Base-by-base conservation (phyloP, 805 yeast species). In the Candida chauliodis region DNA sequence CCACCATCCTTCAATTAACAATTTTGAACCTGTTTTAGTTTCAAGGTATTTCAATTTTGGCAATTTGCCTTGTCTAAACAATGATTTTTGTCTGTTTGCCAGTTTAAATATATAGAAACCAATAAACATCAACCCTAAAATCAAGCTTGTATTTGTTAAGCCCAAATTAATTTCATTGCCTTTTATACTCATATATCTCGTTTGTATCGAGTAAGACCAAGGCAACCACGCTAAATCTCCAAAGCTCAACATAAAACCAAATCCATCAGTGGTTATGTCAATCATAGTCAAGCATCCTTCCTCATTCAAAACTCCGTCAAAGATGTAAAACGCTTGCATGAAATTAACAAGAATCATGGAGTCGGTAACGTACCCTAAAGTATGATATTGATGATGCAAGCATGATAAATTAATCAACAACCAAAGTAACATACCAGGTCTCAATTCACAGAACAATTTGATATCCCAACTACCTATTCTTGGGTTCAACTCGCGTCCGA, bases 1-100 rank as follows among this genome's bases (percentile, higher is more conserved):
- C 99, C 99, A 93, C 99, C 98, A 93, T 2, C 98, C 96, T 52
- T 88, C 93, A 38, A 80, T 76, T 31, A 93, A 65, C 46, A 93
- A 72, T 53, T 78, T 84, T 18, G 95, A 82, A 1, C 95, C 95
- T 11, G 84, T 77, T 21, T 73, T 67, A 0, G 97, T 83, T 46
- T 76, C 66, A 42, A 93, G 84, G 36, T 60, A 53, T 43, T 54
- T 52, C 38, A 76, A 65, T 53, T 86, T 79, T 29, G 71, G 61
- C 41, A 89, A 71, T 49, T 82, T 76, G 11, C 96, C 95, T 45
- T 76, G 77, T 62, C 84, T 82, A 70, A 93, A 93, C 22, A 76
- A 73, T 17, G 88, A 79, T 65, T 93, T 93, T 58, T 93, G 93
- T 47, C 75, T 74, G 63, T 93, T 93, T 18, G 97, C 71, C 6